Base-by-base conservation (phyloP, 805 yeast genomes). In the Kodamaea kaohsiungensis region DNA sequence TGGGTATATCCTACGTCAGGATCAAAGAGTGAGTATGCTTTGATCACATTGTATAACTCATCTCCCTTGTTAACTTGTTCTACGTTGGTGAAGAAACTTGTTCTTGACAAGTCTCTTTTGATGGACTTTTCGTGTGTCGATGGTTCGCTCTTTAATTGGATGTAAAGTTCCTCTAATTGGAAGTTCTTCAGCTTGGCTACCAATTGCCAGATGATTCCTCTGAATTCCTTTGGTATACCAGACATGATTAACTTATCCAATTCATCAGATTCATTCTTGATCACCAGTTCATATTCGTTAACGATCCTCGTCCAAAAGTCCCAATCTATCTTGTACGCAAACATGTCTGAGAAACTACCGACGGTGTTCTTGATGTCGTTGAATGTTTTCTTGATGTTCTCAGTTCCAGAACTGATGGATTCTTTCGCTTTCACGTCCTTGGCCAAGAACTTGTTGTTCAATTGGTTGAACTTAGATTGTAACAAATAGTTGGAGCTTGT, bases 1-100 rank as follows among this genome's bases (percentile, higher is more conserved):
- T 95, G 99, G 1, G 98, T 95, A 65, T 95, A 95, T 0, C 99
- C 99, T 49, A 95, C 97, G 50, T 92, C 98, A 1, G 88, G 85
- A 68, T 95, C 98, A 67, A 83, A 87, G 48, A 90, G 72, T 18
- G 95, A 84, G 72, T 93, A 95, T 0, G 91, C 92, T 64, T 88
- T 89, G 57, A 95, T 81, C 27, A 95, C 86, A 53, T 85, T 84
- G 64, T 77, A 88, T 37, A 95, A 73, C 49, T 89, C 85, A 35
- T 82, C 86, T 10, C 79, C 72, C 62, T 86, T 85, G 49, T 84
- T 83, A 25, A 77, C 78, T 54, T 78, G 77, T 19, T 79, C 79
- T 9, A 78, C 76, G 54, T 74, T 71, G 13, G 89, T 82, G 56
- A 89, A 87, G 70, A 90, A 91, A 53, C 92, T 84, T 0, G 98